phyloP scores from a whole-genome alignment of 1,284 basidiomycete species.

The Schizopora paradoxa region DNA sequence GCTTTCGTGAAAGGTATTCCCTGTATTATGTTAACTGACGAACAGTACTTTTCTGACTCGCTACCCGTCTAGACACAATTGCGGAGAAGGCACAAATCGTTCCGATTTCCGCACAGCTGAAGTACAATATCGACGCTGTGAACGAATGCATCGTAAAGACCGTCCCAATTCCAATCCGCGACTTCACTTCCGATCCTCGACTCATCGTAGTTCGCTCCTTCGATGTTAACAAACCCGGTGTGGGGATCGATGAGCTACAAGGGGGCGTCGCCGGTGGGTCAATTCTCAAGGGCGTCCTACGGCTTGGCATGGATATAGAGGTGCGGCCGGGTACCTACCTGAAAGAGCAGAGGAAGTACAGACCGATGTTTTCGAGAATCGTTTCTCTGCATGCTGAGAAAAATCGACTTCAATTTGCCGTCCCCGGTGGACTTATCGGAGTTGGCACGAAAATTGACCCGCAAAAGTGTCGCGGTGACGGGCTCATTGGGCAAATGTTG shows the following conservation, averaged over 20 bases:
- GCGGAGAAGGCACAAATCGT: conserved; percentile 97
- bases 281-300: conserved; percentile 89
- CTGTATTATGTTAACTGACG: no score
- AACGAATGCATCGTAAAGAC: conserved; percentile 98
- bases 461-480: conserved; percentile 94
- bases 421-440: conserved; percentile 97
- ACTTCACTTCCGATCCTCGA: conserved; percentile 88
- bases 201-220: conserved; percentile 99
- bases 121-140: conserved; percentile 99
- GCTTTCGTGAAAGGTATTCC: conserved; percentile 93
- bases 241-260: conserved; percentile 94
- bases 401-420: conserved; percentile 92
- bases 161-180: conserved; percentile 90
- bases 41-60: no score
- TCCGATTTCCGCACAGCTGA: conserved; percentile 96
- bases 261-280: conserved; percentile 98
- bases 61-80: conserved; percentile 75
- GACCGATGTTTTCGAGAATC: conserved; percentile 90
- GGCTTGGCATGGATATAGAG: conserved; percentile 92
- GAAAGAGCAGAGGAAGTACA: conserved; percentile 87
- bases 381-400: conserved; percentile 92
- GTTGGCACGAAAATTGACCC: conserved; percentile 97
- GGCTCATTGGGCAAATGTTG: conserved; percentile 93
- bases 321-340: conserved; percentile 97
- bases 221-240: conserved; percentile 99